Evolutionary conservation across 352 stramenopile species (phyloP), one percentile per base, ranked within the genome.

Genomic region (Phytophthora meadii): DNA sequence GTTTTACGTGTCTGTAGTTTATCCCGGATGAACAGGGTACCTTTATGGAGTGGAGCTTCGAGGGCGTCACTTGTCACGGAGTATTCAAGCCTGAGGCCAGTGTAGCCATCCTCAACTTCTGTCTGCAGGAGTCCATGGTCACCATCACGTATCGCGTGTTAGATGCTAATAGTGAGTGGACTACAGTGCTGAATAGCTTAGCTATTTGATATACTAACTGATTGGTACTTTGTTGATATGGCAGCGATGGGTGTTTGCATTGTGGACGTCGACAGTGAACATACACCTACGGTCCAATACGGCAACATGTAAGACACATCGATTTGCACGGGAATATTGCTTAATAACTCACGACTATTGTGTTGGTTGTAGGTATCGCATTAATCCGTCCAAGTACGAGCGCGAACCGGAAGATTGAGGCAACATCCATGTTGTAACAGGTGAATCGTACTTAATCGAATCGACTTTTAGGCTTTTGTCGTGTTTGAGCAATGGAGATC

Each of bases 41-140:
- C 34, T 94, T 91, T 55, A 92, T 94, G 81, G 85, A 94, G 67
- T 94, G 85, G 85, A 92, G 82, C 57, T 94, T 94, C 46, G 85
- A 94, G 60, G 85, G 85, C 53, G 85, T 92, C 49, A 94, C 80
- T 34, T 94, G 85, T 60, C 85, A 94, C 48, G 85, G 85, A 40
- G 75, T 94, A 36, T 94, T 92, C 76, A 94, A 91, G 54, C 83
- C 82, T 12, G 82, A 90, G 57, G 70, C 85, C 15, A 92, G 82
- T 52, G 85, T 94, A 37, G 85, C 85, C 30, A 92, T 91, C 54
- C 87, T 92, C 58, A 94, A 94, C 68, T 94, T 94, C 59, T 88
- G 76, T 50, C 68, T 94, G 40, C 83, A 90, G 60, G 82, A 89
- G 45, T 91, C 85, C 58, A 90, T 94, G 82, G 85, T 94, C 39